phyloP scores from a whole-genome alignment of 768 basidiomycete genomes.

The Lactifluus rugatus region DNA sequence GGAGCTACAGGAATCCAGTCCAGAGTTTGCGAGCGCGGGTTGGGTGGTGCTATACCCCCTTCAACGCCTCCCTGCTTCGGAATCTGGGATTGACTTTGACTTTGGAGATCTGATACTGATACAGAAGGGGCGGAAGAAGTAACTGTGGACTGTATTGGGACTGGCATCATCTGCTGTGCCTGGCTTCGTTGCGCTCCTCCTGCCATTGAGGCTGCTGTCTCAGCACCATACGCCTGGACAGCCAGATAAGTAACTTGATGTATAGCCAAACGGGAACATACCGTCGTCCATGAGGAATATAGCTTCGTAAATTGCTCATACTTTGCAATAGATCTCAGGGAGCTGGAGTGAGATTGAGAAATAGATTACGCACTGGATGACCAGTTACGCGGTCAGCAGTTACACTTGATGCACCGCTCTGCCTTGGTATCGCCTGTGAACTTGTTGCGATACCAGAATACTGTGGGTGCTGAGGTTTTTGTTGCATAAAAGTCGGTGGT shows the following conservation, averaged over 20 bases:
- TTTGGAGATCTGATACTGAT: not conserved
- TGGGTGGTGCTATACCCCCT: not conserved
- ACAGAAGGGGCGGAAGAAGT: not conserved
- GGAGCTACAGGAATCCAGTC: not conserved
- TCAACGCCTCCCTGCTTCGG: not conserved
- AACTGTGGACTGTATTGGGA: not conserved
- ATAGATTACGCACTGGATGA: not conserved
- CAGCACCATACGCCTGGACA: not conserved
- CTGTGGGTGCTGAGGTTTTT: not conserved
- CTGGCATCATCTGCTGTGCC: not conserved
- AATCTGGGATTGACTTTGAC: not conserved
- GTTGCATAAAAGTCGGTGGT: not conserved
- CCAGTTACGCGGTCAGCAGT: not conserved
- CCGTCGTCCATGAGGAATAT: conserved; percentile 1
- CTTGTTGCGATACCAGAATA: not conserved
- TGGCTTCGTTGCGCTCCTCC: not conserved
- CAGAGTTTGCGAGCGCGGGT: not conserved
- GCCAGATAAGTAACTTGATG: not conserved
- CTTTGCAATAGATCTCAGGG: not conserved
- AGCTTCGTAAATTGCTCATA: not conserved
- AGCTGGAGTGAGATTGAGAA: not conserved
- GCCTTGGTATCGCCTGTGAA: not conserved
- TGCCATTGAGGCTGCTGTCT: not conserved
- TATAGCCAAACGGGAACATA: not conserved
- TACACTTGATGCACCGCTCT: not conserved